phyloP scores from a whole-genome alignment of 805 yeast genomes.

The Debaryomyces castellii region DNA sequence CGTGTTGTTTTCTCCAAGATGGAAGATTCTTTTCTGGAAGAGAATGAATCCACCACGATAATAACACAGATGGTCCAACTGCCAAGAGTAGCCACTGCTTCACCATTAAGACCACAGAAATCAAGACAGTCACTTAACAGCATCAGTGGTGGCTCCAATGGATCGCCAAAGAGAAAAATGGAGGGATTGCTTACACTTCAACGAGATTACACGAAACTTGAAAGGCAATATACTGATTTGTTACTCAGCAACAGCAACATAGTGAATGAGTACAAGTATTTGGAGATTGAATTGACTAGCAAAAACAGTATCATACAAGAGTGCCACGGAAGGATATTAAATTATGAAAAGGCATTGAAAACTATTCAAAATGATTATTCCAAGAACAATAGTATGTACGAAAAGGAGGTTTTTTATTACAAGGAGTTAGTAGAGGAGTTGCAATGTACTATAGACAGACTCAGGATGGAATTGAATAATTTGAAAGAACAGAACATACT shows the following conservation, averaged over 20 bases:
- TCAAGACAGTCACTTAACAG: constrained; percentile 13
- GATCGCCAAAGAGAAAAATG: constrained; percentile 4
- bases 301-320: constrained; percentile 26
- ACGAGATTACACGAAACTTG: constrained; percentile 10
- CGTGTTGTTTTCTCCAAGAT: constrained; percentile 1
- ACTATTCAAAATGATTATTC: constrained; percentile 27
- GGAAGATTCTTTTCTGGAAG: constrained; percentile 9
- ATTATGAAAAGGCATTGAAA: constrained; percentile 28
- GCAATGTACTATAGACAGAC: constrained; percentile 22
- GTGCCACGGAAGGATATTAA: constrained; percentile 22
- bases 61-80: constrained; percentile 4
- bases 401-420: constrained; percentile 30
- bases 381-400: constrained; percentile 25
- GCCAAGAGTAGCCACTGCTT: constrained; percentile 5
- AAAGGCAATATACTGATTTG: constrained; percentile 30
- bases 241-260: constrained; percentile 24
- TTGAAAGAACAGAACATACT: constrained; percentile 8
- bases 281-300: constrained; percentile 29
- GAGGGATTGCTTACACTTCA: constrained; percentile 5
- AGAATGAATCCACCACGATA: constrained; percentile 7
- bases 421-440: constrained; percentile 33
- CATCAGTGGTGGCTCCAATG: background rate
- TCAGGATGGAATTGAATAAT: constrained; percentile 16
- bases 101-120: constrained; percentile 11
- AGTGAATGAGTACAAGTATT: constrained; percentile 25